phyloP scores from a whole-genome alignment of 176 grass and related monocot genomes.

The Oryza glumipatula region DNA sequence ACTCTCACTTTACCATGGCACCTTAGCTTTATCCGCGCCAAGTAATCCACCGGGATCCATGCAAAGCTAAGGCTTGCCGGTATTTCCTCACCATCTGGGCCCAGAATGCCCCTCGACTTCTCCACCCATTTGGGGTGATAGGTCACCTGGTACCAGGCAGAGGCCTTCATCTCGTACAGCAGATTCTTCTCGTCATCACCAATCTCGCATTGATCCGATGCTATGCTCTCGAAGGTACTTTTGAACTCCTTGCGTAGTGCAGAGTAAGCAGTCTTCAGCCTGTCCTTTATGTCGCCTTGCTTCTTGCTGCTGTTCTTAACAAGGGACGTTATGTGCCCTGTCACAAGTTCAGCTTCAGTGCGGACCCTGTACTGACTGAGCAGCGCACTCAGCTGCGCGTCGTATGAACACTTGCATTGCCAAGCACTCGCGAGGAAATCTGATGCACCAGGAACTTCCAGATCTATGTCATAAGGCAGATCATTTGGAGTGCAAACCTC shows the following conservation, averaged over 20 bases:
- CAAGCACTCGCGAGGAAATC: slow-evolving; percentile 67
- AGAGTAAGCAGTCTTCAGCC: slow-evolving; percentile 71
- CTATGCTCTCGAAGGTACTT: slow-evolving; percentile 52
- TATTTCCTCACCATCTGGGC: slow-evolving; percentile 43
- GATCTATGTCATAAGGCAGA: slow-evolving; percentile 73
- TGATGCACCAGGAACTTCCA: slow-evolving; percentile 68
- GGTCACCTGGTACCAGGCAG: slow-evolving; percentile 93
- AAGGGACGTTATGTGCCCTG: slow-evolving; percentile 74
- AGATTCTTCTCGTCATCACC: slow-evolving; percentile 56
- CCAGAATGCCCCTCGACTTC: slow-evolving; percentile 49
- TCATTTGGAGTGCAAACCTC: slow-evolving; percentile 49
- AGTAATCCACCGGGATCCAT: slow-evolving; percentile 80
- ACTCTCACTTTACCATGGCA: slow-evolving; percentile 34
- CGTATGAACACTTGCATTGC: slow-evolving; percentile 65
- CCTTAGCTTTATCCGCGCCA: slow-evolving; percentile 70
- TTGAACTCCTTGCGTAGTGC: slow-evolving; percentile 65
- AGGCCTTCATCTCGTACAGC: slow-evolving; percentile 69
- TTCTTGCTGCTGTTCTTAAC: slow-evolving; percentile 70
- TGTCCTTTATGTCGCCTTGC: slow-evolving; percentile 79
- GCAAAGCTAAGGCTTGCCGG: slow-evolving; percentile 73
- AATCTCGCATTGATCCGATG: slow-evolving; percentile 41
- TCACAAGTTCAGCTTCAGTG: slow-evolving; percentile 85
- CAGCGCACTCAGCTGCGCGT: slow-evolving; percentile 60
- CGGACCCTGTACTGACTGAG: slow-evolving; percentile 68
- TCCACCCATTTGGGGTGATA: slow-evolving; percentile 73